Evolutionary conservation across 257 asterid genomes (phyloP).

Genomic region (Fraxinus cuspidata): DNA sequence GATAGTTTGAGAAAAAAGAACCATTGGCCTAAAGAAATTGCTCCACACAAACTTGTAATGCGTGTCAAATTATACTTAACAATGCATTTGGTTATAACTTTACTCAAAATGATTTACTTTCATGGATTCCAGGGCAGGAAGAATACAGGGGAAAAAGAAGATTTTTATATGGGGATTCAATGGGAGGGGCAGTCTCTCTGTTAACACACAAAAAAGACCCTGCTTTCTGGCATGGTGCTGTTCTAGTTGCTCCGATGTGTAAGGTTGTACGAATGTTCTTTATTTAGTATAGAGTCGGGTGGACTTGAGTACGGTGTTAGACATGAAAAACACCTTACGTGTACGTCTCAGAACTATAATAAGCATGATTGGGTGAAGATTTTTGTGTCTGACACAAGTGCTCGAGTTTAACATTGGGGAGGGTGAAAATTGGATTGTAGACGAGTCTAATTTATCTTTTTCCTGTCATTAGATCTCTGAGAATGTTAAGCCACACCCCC

Average conservation of each 20-base stretch:
- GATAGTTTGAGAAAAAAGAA: background rate
- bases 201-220: conserved; percentile 79
- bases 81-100: background rate
- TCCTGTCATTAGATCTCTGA: conserved; percentile 59
- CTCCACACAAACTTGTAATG: background rate
- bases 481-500: conserved; percentile 87
- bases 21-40: background rate
- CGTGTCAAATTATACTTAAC: background rate
- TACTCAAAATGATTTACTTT: background rate
- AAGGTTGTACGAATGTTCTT: conserved; percentile 47
- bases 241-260: conserved; percentile 96
- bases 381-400: background rate
- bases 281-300: background rate
- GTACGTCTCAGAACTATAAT: background rate
- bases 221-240: conserved; percentile 82
- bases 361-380: background rate
- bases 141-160: conserved; percentile 62
- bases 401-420: background rate
- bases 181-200: conserved; percentile 96
- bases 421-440: background rate
- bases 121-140: conserved; percentile 55
- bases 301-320: background rate
- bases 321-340: background rate
- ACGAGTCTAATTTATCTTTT: background rate
- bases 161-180: conserved; percentile 89